phyloP scores from a whole-genome alignment of 1,284 basidiomycete genomes.

The Moesziomyces antarcticus region DNA sequence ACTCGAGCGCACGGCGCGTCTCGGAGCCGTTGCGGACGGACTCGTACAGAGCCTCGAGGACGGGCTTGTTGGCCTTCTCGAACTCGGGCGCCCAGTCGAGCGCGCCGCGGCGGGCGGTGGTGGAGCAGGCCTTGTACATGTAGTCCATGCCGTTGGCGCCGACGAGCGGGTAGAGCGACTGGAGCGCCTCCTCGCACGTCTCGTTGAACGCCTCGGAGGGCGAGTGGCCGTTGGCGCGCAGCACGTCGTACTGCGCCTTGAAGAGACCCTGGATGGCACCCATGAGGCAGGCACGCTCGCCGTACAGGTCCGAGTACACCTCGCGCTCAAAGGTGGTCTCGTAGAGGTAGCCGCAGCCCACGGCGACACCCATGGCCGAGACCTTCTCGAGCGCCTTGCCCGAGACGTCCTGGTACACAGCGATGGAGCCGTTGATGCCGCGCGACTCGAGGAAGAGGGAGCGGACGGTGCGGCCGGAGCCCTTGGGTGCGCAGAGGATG shows the following conservation, averaged over 20 bases:
- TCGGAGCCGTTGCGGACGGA: constrained; percentile 94
- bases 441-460: constrained; percentile 99
- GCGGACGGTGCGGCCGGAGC: constrained; percentile 97
- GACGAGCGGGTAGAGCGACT: constrained; percentile 96
- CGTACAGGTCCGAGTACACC: constrained; percentile 98
- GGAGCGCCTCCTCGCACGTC: constrained; percentile 95
- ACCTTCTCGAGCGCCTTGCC: constrained; percentile 98
- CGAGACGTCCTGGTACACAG: constrained; percentile 90
- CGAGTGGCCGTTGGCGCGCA: constrained; percentile 96
- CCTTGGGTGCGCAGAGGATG: constrained; percentile 98
- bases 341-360: constrained; percentile 96
- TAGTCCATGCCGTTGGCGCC: constrained; percentile 98
- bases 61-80: constrained; percentile 89
- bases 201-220: constrained; percentile 99
- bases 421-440: constrained; percentile 91
- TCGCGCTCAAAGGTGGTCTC: constrained; percentile 99
- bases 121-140: constrained; percentile 96
- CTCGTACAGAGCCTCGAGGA: constrained; percentile 95
- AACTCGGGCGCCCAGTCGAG: constrained; percentile 99
- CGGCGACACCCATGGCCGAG: constrained; percentile 89
- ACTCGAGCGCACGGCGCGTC: constrained; percentile 95
- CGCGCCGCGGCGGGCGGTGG: constrained; percentile 96
- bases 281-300: constrained; percentile 99
- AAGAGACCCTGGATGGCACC: constrained; percentile 99
- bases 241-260: constrained; percentile 98